phyloP scores from a whole-genome alignment of 805 yeast genomes.

The Hanseniaspora jakobsenii region DNA sequence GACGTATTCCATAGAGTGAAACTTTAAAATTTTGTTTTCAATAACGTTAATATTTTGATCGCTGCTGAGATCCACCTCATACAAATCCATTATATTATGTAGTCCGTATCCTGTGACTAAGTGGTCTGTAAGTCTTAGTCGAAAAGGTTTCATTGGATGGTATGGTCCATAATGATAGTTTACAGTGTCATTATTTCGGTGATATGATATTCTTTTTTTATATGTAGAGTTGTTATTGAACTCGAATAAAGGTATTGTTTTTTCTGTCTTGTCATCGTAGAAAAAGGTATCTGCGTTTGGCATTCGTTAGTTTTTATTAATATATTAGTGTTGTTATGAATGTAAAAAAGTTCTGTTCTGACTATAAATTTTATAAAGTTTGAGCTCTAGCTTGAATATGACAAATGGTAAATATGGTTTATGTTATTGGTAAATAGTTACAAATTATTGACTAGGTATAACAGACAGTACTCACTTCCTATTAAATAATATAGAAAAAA shows the following conservation, averaged over 20 bases:
- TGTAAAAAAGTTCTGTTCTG: too few species aligned
- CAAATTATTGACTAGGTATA: too few species aligned
- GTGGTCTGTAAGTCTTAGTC: conserved; percentile 88
- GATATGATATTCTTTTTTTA: conserved; percentile 66
- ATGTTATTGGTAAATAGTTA: too few species aligned
- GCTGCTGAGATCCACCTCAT: conserved; percentile 72
- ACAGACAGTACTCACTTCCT: too few species aligned
- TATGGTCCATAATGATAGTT: conserved; percentile 81
- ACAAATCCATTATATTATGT: conserved; percentile 82
- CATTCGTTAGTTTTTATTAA: background rate
- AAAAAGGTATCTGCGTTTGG: conserved; percentile 27
- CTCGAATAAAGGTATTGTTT: conserved; percentile 37
- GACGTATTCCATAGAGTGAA: conserved; percentile 80
- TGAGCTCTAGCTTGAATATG: too few species aligned
- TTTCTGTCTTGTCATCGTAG: conserved; percentile 33
- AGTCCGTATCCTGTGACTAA: conserved; percentile 72
- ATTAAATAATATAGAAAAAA: too few species aligned
- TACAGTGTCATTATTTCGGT: conserved; percentile 68
- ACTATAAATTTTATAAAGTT: too few species aligned
- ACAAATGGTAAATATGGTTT: too few species aligned
- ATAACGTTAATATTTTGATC: conserved; percentile 48
- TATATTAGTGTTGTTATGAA: too few species aligned
- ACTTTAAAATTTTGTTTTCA: conserved; percentile 30
- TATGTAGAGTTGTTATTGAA: too few species aligned
- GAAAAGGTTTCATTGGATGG: conserved; percentile 98